phyloP scores from a whole-genome alignment of 2,329 filamentous ascomycete species.

The Trichoderma guizhouense region DNA sequence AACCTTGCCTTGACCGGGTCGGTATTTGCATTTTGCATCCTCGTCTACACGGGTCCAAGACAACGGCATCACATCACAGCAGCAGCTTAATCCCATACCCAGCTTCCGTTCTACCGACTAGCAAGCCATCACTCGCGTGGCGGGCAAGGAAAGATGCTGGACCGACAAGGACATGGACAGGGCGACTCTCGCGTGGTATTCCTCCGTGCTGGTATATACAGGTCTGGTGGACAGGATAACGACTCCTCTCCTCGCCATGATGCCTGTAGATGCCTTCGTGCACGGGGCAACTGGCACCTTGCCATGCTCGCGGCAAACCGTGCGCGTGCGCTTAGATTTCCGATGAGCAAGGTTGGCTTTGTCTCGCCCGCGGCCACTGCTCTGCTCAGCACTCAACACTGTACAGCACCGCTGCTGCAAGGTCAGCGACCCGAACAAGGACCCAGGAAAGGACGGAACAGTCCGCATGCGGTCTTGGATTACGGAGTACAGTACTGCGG shows the following conservation, averaged over 20 bases:
- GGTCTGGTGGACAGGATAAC: background rate
- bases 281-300: background rate
- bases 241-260: background rate
- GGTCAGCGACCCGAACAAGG: background rate
- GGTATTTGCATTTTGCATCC: background rate
- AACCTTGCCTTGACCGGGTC: background rate
- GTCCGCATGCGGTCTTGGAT: background rate
- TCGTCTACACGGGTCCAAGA: background rate
- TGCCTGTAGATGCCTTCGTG: background rate
- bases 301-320: background rate
- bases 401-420: background rate
- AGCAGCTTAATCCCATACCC: background rate
- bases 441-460: background rate
- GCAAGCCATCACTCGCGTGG: background rate
- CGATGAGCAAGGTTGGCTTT: background rate
- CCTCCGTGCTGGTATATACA: background rate
- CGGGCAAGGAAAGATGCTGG: background rate
- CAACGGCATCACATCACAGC: background rate
- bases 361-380: background rate
- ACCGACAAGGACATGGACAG: background rate
- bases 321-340: background rate
- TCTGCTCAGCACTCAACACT: background rate
- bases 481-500: background rate
- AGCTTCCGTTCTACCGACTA: background rate
- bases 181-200: background rate